Evolutionary conservation across 208 protist species (phyloP).

Genomic region (Lotmaria passim): DNA sequence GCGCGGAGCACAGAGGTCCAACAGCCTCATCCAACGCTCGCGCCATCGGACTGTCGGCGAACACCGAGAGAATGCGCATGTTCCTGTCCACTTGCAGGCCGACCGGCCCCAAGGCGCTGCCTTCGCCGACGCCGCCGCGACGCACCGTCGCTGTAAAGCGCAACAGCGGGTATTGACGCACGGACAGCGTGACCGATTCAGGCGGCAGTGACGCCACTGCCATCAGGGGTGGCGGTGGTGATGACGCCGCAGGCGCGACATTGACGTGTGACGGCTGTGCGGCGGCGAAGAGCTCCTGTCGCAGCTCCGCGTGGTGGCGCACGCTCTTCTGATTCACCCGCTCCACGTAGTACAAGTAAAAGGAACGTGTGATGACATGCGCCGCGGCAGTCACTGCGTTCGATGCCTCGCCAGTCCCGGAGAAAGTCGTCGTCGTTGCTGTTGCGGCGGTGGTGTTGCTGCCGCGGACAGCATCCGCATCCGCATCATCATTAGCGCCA

Average conservation of each 20-base stretch:
- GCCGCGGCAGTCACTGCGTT: not conserved
- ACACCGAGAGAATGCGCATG: conserved; percentile 51
- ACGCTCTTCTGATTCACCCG: conserved; percentile 57
- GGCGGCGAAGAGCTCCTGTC: conserved; percentile 27
- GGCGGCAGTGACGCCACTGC: conserved; percentile 17
- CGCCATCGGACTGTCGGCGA: conserved; percentile 54
- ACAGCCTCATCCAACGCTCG: conserved; percentile 47
- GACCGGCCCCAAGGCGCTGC: conserved; percentile 47
- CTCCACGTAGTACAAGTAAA: conserved; percentile 62
- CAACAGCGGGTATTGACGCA: conserved; percentile 67
- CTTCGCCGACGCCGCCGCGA: conserved; percentile 36
- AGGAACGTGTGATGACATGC: conserved; percentile 28
- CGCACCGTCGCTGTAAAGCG: conserved; percentile 47
- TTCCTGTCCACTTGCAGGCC: conserved; percentile 64
- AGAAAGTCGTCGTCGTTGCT: not conserved
- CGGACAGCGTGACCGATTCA: conserved; percentile 63
- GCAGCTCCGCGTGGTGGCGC: conserved; percentile 30
- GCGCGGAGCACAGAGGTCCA: conserved; percentile 50
- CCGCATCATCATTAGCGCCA: no score
- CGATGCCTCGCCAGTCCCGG: no score
- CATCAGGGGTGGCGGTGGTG: not conserved
- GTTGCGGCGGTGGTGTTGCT: not conserved
- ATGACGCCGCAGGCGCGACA: not conserved
- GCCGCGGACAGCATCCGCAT: no score
- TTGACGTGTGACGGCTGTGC: conserved; percentile 7